Evolutionary conservation across 1,139 yeast species (phyloP), one percentile per base, ranked within the genome.

Genomic region (Spathaspora sp.): DNA sequence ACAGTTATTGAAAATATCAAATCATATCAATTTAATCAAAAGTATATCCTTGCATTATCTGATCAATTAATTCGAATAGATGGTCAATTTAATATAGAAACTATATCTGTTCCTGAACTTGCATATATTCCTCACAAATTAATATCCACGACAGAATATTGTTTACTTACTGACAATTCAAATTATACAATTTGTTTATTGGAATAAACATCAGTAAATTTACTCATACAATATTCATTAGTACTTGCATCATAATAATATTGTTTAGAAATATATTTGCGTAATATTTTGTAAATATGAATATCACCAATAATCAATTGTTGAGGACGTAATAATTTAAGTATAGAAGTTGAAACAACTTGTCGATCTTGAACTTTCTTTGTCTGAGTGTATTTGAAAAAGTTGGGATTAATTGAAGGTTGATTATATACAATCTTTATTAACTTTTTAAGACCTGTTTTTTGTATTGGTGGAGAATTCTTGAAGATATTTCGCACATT

Each of bases 161-260:
- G 80, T 52, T 49, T 78, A 24, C 53, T 78, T 23, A 80, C 76
- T 45, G 49, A 59, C 2, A 64, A 68, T 43, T 70, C 69, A 46
- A 65, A 66, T 40, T 79, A 76, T 56, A 48, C 63, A 8, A 63
- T 76, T 3, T 62, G 29, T 20, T 20, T 7, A 20, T 11, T 26
- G 5, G 10, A 26, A 31, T 31, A 31, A 13, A 1, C 13, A 15
- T 31, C 15, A 13, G 17, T 31, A 31, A 31, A 15, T 13, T 13
- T 4, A 31, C 36, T 43, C 65, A 5, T 66, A 61, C 29, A 7
- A 17, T 37, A 37, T 6, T n/a, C 25, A 16, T 20, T 37, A 18
- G 8, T 34, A 16, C 4, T 13, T 48, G 68, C 44, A 57, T 52
- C 7, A 63, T 60, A 43, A 50, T 59, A 68, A 44, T 57, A 70